Base-by-base conservation (phyloP, 140 eudicot species). In the Cichorium intybus region DNA sequence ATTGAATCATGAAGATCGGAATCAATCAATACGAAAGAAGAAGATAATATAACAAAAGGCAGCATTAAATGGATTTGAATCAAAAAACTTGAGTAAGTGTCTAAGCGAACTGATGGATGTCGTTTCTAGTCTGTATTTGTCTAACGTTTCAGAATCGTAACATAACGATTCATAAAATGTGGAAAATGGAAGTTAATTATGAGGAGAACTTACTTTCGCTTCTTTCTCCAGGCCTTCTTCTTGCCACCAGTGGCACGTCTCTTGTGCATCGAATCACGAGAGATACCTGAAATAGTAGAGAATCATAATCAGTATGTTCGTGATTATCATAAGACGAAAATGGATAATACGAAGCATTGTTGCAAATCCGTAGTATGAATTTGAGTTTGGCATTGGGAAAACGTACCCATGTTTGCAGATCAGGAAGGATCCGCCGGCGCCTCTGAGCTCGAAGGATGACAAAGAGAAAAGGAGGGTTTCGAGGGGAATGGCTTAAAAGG, bases 211-310 rank as follows among this genome's bases (percentile, higher is more conserved):
- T 69, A 70, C 75, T 79, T 79, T 73, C 84, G 80, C 80, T 79
- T 79, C 84, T 79, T 79, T 23, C 84, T 79, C 80, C 84, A 74
- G 0, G 84, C 77, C 66, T 79, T 79, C 80, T 79, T 74, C 76
- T 79, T 79, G 29, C 77, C 80, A 27, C 84, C 84, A 74, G 80
- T 79, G 56, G 80, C 77, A 69, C 80, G 77, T n/a, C 80, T 68
- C 64, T 74, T 74, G 84, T 79, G 80, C 80, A 79, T 74, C 46
- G 84, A 79, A 45, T 74, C 80, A 69, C 84, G 77, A 33, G 80
- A 79, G 60, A 74, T 74, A 69, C 80, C 80, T 68, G 67, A n/a
- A 41, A 41, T 21, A 58, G 22, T 16, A 46, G 41, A 23, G 29
- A 56, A 29, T 28, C 34, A 57, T 47, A 14, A 56, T 15, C 55